Evolutionary conservation across 2,329 filamentous ascomycete species (phyloP), one percentile per base, ranked within the genome.

Genomic region (Penicillium sp.): DNA sequence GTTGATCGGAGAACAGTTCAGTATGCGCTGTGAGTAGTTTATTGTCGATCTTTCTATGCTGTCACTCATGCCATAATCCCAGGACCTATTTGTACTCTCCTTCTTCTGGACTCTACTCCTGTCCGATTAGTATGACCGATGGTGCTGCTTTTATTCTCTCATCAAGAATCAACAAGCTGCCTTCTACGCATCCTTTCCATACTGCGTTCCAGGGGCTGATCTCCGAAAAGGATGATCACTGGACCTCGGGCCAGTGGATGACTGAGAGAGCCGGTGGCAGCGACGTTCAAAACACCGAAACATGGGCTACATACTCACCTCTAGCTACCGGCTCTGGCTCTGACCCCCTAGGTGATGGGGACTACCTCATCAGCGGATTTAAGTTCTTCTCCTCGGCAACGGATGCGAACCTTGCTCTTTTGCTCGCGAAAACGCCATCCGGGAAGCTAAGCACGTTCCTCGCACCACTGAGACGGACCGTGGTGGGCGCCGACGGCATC

Each of bases 351-450:
- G 70, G 60, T 11, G 64, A 67, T 11, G 72, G 73, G 6, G 70
- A 69, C 33, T 76, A 73, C 50, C 52, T 71, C 6, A 80, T 90
- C 58, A 79, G 78, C 34, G 88, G 88, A 0, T 89, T 89, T 78
- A 90, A 90, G 66, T 90, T 87, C 81, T 89, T 89, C 73, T 86
- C 83, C 39, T 85, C 81, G 3, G 87, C 86, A 0, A 89, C 86
- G 0, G 87, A 89, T 68, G 81, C 82, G 0, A 78, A 86, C 47
- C 85, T 88, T 80, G 78, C 84, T 0, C 76, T 91, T 5, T 72
- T 89, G 1, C 82, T 90, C 2, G 87, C 88, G 1, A 81, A 81
- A 53, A 88, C 84, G 0, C 69, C 72, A 0, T 76, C 77, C 2
- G 79, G 79, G 2, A 78, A 81, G 1, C 74, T 90, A 1, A 85